These are phyloP conservation scores for Ceratonia siliqua DNA, from an alignment of 306 rosid species.

Conservation along the genomic window DNA sequence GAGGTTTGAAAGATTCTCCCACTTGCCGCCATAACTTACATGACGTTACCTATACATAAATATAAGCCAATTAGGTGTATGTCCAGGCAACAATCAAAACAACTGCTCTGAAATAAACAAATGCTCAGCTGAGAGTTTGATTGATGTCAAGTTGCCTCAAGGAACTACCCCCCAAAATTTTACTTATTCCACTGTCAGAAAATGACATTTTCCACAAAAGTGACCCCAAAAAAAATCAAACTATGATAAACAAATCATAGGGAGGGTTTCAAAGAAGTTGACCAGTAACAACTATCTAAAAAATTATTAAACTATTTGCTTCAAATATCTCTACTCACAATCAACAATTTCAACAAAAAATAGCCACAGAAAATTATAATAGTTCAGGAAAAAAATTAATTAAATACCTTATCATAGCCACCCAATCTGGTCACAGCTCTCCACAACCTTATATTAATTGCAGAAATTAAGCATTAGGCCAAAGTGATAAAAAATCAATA, in stretches of 20 bases:
- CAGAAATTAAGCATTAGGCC: conserved; percentile 39
- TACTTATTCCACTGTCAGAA: background rate
- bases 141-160: conserved; percentile 20
- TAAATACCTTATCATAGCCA: conserved; percentile 92
- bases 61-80: conserved; percentile 32
- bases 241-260: conserved; percentile 17
- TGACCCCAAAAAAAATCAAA: background rate
- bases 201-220: background rate
- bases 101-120: conserved; percentile 23
- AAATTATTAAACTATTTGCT: background rate
- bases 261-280: conserved; percentile 1
- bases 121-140: conserved; percentile 1
- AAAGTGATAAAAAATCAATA: conserved; percentile 19
- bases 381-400: background rate
- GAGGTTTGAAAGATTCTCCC: conserved; percentile 98
- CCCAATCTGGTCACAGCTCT: conserved; percentile 90
- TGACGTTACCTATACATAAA: conserved; percentile 78
- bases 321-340: conserved; percentile 14
- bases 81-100: conserved; percentile 31
- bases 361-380: background rate
- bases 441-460: conserved; percentile 73
- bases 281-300: conserved; percentile 5
- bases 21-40: conserved; percentile 98
- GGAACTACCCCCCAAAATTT: background rate
- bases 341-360: background rate